Conservation (phyloP, 768 basidiomycete species). For the Leccinum fibrillosum region DNA sequence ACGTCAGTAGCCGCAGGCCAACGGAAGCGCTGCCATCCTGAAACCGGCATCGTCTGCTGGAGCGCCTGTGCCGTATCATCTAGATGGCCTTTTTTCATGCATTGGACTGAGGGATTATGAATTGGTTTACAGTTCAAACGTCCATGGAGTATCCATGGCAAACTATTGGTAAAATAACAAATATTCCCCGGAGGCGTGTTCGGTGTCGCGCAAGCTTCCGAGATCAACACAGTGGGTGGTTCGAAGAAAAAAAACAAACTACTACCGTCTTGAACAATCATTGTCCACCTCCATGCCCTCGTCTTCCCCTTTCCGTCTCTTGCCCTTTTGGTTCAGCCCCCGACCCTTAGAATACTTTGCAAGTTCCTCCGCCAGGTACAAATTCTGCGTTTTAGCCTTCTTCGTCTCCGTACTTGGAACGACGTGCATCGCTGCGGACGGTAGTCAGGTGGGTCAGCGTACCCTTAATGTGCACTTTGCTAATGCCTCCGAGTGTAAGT, state of each 20-base stretch:
- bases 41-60: background rate
- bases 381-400: conserved; percentile 59
- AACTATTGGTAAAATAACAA: too few species aligned
- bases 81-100: too few species aligned
- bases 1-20: background rate
- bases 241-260: background rate
- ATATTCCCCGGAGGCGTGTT: too few species aligned
- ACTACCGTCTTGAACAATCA: conserved; percentile 39
- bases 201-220: too few species aligned
- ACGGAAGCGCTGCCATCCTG: background rate
- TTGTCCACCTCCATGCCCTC: conserved; percentile 72
- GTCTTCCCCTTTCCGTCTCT: conserved; percentile 61
- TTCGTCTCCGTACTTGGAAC: conserved; percentile 61
- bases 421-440: conserved; percentile 51
- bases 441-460: background rate
- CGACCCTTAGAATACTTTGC: conserved; percentile 73
- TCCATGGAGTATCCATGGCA: too few species aligned
- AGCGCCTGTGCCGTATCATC: background rate
- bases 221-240: too few species aligned
- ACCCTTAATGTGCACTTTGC: too few species aligned
- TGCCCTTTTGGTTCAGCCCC: conserved; percentile 54
- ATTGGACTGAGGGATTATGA: too few species aligned
- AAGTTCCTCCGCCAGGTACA: conserved; percentile 77
- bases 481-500: too few species aligned
- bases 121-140: background rate